Evolutionary conservation across 2,329 filamentous ascomycete species (phyloP).

Genomic region (Alternaria burnsii): DNA sequence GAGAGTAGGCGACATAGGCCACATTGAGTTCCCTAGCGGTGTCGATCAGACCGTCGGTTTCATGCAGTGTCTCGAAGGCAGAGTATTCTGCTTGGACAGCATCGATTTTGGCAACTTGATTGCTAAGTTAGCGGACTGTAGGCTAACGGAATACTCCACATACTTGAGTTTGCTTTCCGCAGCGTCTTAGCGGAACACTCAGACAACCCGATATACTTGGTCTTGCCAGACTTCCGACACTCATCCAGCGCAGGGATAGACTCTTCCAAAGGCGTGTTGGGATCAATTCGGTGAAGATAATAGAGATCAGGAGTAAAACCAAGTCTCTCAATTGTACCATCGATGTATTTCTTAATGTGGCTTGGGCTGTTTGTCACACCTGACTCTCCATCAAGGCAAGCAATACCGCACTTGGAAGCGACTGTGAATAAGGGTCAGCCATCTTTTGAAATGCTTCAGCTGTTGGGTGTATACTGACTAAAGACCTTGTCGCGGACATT

Average conservation of each 20-base stretch:
- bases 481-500: conserved; percentile 37
- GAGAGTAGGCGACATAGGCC: conserved; percentile 46
- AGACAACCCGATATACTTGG: conserved; percentile 57
- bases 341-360: conserved; percentile 51
- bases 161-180: conserved; percentile 54
- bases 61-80: conserved; percentile 57
- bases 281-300: conserved; percentile 53
- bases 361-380: conserved; percentile 50
- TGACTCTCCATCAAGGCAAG: conserved; percentile 49
- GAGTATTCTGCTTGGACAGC: conserved; percentile 62
- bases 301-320: conserved; percentile 53
- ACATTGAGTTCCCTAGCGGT: conserved; percentile 52
- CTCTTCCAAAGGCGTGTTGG: conserved; percentile 48
- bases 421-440: conserved; percentile 12
- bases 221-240: conserved; percentile 55
- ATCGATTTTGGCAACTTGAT: conserved; percentile 54
- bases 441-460: background rate
- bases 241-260: conserved; percentile 58
- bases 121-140: background rate
- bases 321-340: conserved; percentile 50
- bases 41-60: conserved; percentile 45
- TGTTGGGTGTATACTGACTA: conserved; percentile 5
- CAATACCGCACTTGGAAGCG: conserved; percentile 38
- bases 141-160: background rate
- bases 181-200: conserved; percentile 56